phyloP scores from a whole-genome alignment of 140 eudicot genomes.

The Bidens hawaiensis region DNA sequence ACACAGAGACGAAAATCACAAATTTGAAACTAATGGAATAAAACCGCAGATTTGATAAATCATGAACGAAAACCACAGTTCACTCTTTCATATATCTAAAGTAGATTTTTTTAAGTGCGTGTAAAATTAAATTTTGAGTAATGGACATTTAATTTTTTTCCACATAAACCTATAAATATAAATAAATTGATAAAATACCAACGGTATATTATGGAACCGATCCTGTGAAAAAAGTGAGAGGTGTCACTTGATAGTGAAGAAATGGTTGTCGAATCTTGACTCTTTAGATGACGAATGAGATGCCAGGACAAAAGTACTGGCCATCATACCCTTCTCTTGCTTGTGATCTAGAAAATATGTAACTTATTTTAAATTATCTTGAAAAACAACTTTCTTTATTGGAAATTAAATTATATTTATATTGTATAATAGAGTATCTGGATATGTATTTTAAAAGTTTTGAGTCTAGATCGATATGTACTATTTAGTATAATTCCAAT shows the following conservation, averaged over 20 bases:
- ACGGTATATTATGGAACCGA: too few species aligned
- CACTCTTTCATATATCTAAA: too few species aligned
- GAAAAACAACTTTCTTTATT: not conserved
- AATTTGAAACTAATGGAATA: too few species aligned
- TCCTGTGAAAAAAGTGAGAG: constrained; percentile 8
- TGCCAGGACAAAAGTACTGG: constrained; percentile 25
- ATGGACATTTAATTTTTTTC: too few species aligned
- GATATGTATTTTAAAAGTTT: not conserved
- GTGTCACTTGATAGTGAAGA: constrained; percentile 10
- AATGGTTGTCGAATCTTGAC: constrained; percentile 32
- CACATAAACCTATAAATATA: too few species aligned
- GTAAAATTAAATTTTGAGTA: too few species aligned
- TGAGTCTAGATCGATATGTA: constrained; percentile 4
- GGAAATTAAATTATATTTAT: not conserved
- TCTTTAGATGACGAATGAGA: constrained; percentile 23
- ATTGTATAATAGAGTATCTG: not conserved
- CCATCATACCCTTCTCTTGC: constrained; percentile 10
- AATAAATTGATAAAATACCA: too few species aligned
- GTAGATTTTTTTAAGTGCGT: too few species aligned
- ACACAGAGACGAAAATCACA: too few species aligned
- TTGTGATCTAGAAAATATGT: constrained; percentile 15
- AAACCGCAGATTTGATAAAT: too few species aligned
- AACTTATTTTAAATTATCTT: constrained; percentile 10
- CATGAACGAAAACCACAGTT: too few species aligned
- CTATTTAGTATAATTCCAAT: too few species aligned